Conservation (phyloP, 768 basidiomycete species). For the Lentinula guzmanii region DNA sequence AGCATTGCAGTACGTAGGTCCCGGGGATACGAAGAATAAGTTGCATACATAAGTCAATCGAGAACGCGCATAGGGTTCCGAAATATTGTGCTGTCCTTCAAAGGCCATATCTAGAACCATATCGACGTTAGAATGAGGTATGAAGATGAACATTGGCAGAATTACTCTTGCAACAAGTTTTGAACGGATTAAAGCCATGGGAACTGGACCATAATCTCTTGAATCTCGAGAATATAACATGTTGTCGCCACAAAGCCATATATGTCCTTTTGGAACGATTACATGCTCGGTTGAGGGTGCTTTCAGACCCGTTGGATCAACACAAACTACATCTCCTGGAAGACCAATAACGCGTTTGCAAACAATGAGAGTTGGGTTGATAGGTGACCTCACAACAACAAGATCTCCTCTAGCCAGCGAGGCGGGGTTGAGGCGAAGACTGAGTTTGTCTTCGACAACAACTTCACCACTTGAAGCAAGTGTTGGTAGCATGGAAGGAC, state of each 20-base stretch:
- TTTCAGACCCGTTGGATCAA: slow-evolving; percentile 72
- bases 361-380: slow-evolving; percentile 57
- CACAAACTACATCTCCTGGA: slow-evolving; percentile 83
- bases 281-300: slow-evolving; percentile 70
- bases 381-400: slow-evolving; percentile 64
- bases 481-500: slow-evolving; percentile 82
- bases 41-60: neutral
- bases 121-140: neutral
- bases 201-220: slow-evolving; percentile 87
- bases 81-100: slow-evolving; percentile 30
- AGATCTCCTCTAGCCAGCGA: slow-evolving; percentile 70
- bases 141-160: slow-evolving; percentile 1
- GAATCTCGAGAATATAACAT: slow-evolving; percentile 80
- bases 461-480: slow-evolving; percentile 53
- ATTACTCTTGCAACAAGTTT: slow-evolving; percentile 61
- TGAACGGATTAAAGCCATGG: slow-evolving; percentile 70
- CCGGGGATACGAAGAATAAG: neutral
- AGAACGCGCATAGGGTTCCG: slow-evolving; percentile 25
- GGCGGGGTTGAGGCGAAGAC: slow-evolving; percentile 43
- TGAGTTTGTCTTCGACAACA: slow-evolving; percentile 57
- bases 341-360: slow-evolving; percentile 91
- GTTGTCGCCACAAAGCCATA: slow-evolving; percentile 94
- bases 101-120: slow-evolving; percentile 36
- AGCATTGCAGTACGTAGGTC: no score
- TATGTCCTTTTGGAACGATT: slow-evolving; percentile 74